A percentile compares a stretch with the other conserved stretches of the same genome.
Conservation (phyloP, 1,284 basidiomycete species). For the Ustilago crameri region DNA sequence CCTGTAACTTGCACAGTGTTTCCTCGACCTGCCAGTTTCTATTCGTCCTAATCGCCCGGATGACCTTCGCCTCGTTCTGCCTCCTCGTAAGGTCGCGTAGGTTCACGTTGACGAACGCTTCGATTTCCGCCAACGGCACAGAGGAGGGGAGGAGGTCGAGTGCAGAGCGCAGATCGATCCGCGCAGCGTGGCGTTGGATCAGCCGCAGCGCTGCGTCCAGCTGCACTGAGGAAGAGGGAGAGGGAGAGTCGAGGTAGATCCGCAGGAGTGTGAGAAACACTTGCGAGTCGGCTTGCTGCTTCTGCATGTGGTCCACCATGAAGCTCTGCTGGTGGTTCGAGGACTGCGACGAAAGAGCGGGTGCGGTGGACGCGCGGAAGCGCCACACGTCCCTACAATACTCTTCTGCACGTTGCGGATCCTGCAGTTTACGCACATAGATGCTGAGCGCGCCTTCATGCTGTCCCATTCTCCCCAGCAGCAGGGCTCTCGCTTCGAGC, state of each 20-base stretch:
- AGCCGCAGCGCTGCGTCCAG: conserved; percentile 80
- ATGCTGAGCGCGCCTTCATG: conserved; percentile 92
- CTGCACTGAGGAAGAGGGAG: conserved; percentile 69
- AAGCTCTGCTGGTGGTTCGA: conserved; percentile 42
- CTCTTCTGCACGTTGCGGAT: conserved; percentile 86
- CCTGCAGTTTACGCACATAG: conserved; percentile 86
- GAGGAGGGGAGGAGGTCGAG: conserved; percentile 87
- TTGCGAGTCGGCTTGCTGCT: conserved; percentile 33
- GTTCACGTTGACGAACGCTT: conserved; percentile 73
- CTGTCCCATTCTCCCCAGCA: conserved; percentile 87
- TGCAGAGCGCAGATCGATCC: conserved; percentile 81
- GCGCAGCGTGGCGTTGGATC: conserved; percentile 82
- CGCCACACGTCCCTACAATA: conserved; percentile 60
- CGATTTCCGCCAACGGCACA: conserved; percentile 81
- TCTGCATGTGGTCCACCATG: conserved; percentile 37
- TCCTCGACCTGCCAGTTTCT: conserved; percentile 79
- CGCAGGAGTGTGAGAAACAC: conserved; percentile 87
- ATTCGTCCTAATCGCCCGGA: conserved; percentile 77
- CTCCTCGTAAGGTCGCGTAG: conserved; percentile 41
- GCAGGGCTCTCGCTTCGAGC: conserved; percentile 83
- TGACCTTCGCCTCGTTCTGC: conserved; percentile 67
- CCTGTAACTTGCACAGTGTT: conserved; percentile 79
- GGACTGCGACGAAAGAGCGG: neutral
- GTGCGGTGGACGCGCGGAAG: conserved; percentile 10
- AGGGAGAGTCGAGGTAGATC: conserved; percentile 77